Evolutionary conservation across 257 asterid species (phyloP).

Genomic region (Ocimum tenuiflorum): DNA sequence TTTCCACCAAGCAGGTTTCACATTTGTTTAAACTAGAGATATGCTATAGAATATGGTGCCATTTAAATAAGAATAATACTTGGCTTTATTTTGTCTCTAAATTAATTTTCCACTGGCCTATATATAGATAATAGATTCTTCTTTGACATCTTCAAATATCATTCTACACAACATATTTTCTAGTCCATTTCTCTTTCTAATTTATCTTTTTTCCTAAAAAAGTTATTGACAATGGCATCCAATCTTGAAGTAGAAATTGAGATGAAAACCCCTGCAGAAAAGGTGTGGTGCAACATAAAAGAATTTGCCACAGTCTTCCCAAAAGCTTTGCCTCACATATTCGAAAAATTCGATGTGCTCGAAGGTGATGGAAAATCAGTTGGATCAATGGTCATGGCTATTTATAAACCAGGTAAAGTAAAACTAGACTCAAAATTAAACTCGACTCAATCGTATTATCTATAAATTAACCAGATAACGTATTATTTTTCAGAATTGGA

Average conservation of each 20-base stretch:
- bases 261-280: neutral
- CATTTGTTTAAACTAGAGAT: no score
- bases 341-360: neutral
- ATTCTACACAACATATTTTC: neutral
- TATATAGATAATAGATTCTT: neutral
- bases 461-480: neutral
- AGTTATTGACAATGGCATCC: neutral
- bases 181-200: no score
- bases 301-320: neutral
- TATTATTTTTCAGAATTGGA: no score
- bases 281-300: neutral
- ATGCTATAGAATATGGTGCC: no score
- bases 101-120: neutral
- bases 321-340: neutral
- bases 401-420: neutral
- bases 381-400: neutral
- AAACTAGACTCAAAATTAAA: no score
- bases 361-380: conserved; percentile 5
- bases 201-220: no score
- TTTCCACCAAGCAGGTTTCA: no score
- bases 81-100: no score
- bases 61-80: no score
- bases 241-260: neutral
- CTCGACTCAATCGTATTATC: no score
- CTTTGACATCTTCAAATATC: neutral